Evolutionary conservation across 2,329 filamentous ascomycete species (phyloP), one percentile per base, ranked within the genome.

Genomic region (Akanthomyces dipterigenus): DNA sequence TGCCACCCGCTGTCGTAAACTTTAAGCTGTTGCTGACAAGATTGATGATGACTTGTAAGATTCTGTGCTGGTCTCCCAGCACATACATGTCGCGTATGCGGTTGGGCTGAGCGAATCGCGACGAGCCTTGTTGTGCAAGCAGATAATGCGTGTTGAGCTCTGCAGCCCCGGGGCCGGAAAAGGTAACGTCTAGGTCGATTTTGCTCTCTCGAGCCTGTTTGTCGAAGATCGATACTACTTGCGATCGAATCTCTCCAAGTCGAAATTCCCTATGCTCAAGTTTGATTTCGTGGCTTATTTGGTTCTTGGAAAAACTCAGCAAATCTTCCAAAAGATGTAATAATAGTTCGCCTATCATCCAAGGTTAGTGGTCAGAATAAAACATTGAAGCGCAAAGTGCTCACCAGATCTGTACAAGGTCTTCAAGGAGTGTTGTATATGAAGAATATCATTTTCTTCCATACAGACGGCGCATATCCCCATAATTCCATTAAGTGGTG

Each of bases 381-480:
- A 26, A n/a, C 3, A 3, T 51, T 3, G n/a, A 3, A n/a, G n/a
- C 12, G 7, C n/a, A 8, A 31, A 26, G 22, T 2, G 57, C 67
- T 62, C 64, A 73, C 72, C 91, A 24, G 90, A 93, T 73, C 93
- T 95, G 75, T 96, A 96, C 22, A 97, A 87, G 20, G 92, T 91
- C 67, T 91, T 89, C 5, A 97, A 79, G 1, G 90, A 95, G 66
- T 92, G 85, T 72, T 93, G 92, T 65, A 96, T 86, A 65, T 88
- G 85, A 36, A 81, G 73, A 16, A 92, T 77, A 68, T 96, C 91
- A 54, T 93, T 88, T 71, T 96, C 92, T 65, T 92, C 89, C 91
- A 96, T 95, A 73, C 91, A 95, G 1, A 96, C 89, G 0, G 91
- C 89, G 67, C 89, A 93, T 88, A 97, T 95, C 63, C 95, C 95